Conservation (phyloP, 805 yeast genomes). For the Torulaspora franciscae region DNA sequence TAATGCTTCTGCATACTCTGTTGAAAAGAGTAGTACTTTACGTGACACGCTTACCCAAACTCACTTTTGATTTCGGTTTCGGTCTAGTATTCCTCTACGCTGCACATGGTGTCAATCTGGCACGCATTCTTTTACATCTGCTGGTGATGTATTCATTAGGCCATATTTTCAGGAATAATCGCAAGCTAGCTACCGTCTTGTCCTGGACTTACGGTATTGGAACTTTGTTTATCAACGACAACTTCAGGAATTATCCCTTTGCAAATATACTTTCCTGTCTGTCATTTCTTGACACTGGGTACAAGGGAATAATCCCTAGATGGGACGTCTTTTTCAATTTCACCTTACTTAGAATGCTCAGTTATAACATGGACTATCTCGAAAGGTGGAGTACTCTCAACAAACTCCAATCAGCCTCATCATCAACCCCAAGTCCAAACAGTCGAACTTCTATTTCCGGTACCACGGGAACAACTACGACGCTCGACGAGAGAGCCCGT, state of each 20-base stretch:
- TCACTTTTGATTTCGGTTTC: slow-evolving; percentile 66
- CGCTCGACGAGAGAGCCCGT: slow-evolving; percentile 57
- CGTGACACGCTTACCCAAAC: slow-evolving; percentile 37
- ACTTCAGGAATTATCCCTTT: slow-evolving; percentile 49
- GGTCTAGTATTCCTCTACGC: slow-evolving; percentile 64
- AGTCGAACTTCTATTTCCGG: no score
- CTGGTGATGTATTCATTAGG: slow-evolving; percentile 42
- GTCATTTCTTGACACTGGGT: slow-evolving; percentile 53
- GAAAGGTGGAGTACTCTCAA: slow-evolving; percentile 34
- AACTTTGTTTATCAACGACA: slow-evolving; percentile 73
- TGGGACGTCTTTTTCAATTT: slow-evolving; percentile 98
- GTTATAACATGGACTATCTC: slow-evolving; percentile 74
- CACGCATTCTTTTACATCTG: slow-evolving; percentile 59
- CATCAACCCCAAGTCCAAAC: no score
- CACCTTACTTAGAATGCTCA: slow-evolving; percentile 75
- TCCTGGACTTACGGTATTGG: slow-evolving; percentile 81
- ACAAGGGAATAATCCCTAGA: slow-evolving; percentile 71
- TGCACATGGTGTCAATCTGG: slow-evolving; percentile 73
- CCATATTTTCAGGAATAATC: slow-evolving; percentile 27
- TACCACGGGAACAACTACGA: slow-evolving; percentile 3
- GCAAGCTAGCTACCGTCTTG: slow-evolving; percentile 39
- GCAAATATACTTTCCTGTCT: slow-evolving; percentile 42
- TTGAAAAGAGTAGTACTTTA: slow-evolving; percentile 40
- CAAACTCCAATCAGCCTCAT: background rate
- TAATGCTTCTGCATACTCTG: slow-evolving; percentile 50